Evolutionary conservation across 2,329 filamentous ascomycete genomes (phyloP), one percentile per base, ranked within the genome.

Genomic region (Cladophialophora carrionii): DNA sequence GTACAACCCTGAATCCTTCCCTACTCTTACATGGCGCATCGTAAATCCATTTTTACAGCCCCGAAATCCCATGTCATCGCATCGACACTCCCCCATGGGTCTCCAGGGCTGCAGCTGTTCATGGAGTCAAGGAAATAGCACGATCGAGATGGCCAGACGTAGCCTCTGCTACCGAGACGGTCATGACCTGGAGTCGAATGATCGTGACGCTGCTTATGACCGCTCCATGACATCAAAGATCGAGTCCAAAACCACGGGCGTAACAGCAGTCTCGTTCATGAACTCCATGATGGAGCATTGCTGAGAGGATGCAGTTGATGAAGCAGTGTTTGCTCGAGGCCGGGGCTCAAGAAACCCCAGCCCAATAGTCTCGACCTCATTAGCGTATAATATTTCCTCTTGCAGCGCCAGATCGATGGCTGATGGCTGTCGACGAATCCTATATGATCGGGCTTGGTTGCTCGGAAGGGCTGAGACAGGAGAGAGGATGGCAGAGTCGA

Each of bases 151-250:
- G 37, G 17, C 17, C 37, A 41, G 37, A 43, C 37, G 17, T 20
- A 5, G 37, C n/a, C 14, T 17, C 6, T 43, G 37, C 37, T 43
- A 43, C 37, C 37, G 37, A 43, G 37, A 43, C 37, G 12, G 17
- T n/a, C 37, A 5, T 3, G 17, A 43, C 37, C 17, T 20, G 37
- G 6, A 3, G 12, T 14, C 34, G 7, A n/a, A 8, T n/a, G 37
- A 43, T 43, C 34, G 17, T 17, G 32, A 12, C 12, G 14, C 14
- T 12, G 14, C 56, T 61, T 43, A 67, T 52, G 65, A 64, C 20
- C 66, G 59, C 61, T 81, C 79, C 78, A 81, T 77, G 34, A 81
- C 78, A 71, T 81, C 79, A 62, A 80, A 78, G 37, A 81, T 81
- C 8, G 79, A 79, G 17, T 79, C 79, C 76, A 81, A 78, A 26